Evolutionary conservation across 495 filamentous ascomycete genomes (phyloP), one percentile per base, ranked within the genome.

Genomic region (Talaromyces wortmannii): DNA sequence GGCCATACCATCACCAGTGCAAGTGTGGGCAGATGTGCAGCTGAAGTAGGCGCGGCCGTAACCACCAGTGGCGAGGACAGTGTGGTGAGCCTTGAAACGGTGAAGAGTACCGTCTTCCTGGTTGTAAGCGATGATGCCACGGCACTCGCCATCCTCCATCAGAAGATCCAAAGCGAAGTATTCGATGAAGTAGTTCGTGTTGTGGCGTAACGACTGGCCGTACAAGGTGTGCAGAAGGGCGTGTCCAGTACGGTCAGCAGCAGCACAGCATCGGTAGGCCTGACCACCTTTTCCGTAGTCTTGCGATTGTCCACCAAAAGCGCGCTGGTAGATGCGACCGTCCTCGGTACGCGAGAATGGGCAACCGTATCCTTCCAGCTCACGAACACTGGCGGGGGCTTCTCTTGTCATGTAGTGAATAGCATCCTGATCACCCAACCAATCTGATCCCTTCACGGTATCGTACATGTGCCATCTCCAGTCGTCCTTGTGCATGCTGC

Each of bases 381-480:
- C 92, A 67, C 94, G 88, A 55, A 97, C 91, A 63, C 86, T 90
- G 51, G 85, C 83, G 23, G 92, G 91, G 17, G 92, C 92, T 73
- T 97, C 94, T 58, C 91, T 82, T 58, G 92, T 96, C 92, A 97
- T 97, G 77, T 97, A 97, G 74, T 97, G 92, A 67, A 97, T 97
- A 50, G 92, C 92, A 74, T 97, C 92, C 77, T 97, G 92, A 75
- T 97, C 92, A 69, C 92, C 92, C 32, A 97, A 82, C 92, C 92
- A 97, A 80, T 97, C 92, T 53, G 89, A 95, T 63, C 92, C 92
- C 79, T 97, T 97, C 58, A 97, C 92, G 47, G 92, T 97, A 74
- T 97, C 92, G 79, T 97, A 97, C 92, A 97, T 97, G 78, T 97
- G 92, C 92, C 92, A 97, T 73, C 92, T 86, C 92, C 92, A 97